Conservation (phyloP, 2,329 filamentous ascomycete species). For the Microcera coccophila region DNA sequence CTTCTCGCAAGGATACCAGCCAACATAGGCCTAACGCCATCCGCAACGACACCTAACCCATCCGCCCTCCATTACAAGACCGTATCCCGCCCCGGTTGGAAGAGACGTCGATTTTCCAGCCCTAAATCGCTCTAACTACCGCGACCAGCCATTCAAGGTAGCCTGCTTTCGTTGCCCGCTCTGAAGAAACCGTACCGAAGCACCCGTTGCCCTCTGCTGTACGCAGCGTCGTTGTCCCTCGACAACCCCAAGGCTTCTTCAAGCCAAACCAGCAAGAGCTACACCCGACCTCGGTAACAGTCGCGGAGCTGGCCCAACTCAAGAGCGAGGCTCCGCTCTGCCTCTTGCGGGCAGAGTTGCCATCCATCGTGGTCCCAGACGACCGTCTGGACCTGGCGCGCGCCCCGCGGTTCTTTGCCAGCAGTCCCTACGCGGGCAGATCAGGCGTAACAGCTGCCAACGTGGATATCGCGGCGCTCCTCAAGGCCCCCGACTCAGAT, state of each 20-base stretch:
- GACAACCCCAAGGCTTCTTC: slow-evolving; percentile 16
- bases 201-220: slow-evolving; percentile 9
- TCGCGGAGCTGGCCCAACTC: slow-evolving; percentile 41
- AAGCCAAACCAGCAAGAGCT: slow-evolving; percentile 13
- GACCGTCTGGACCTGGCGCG: slow-evolving; percentile 27
- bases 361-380: slow-evolving; percentile 29
- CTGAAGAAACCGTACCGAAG: background rate
- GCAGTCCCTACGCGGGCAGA: slow-evolving; percentile 25
- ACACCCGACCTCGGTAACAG: slow-evolving; percentile 16
- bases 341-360: slow-evolving; percentile 40
- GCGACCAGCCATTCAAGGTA: background rate
- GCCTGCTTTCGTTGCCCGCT: background rate
- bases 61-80: slow-evolving; percentile 22
- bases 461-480: slow-evolving; percentile 92
- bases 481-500: slow-evolving; percentile 72
- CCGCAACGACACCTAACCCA: slow-evolving; percentile 26
- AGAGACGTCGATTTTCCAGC: slow-evolving; percentile 1
- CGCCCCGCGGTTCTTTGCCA: slow-evolving; percentile 28
- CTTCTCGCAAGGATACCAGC: slow-evolving; percentile 5
- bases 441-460: slow-evolving; percentile 52
- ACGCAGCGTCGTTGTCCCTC: slow-evolving; percentile 10
- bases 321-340: slow-evolving; percentile 40
- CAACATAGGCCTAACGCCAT: slow-evolving; percentile 16
- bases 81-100: slow-evolving; percentile 10
- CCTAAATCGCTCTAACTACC: slow-evolving; percentile 4